Conservation (phyloP, 2,329 filamentous ascomycete genomes). For the Paracoccidioides brasiliensis region DNA sequence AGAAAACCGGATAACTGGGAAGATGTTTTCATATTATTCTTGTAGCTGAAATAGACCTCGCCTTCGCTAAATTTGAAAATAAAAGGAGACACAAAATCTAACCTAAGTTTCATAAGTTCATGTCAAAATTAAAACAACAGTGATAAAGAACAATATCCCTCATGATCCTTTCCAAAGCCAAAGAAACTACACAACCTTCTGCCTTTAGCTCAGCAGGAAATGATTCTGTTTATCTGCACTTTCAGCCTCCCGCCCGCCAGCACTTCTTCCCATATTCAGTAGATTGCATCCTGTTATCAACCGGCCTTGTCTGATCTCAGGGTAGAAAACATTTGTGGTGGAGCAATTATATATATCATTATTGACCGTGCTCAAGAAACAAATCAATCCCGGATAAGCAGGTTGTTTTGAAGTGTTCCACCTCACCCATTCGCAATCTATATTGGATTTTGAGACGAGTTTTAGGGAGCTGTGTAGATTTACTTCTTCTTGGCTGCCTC, state of each 20-base stretch:
- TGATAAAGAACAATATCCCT: too few species aligned
- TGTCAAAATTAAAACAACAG: too few species aligned
- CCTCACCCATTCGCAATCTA: background rate
- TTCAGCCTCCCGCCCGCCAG: background rate
- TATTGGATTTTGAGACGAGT: background rate
- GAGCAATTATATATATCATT: background rate
- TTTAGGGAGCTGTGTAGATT: background rate
- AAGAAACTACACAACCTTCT: too few species aligned
- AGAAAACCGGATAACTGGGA: too few species aligned
- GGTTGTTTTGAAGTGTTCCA: background rate
- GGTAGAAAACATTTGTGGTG: background rate
- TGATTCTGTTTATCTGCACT: background rate
- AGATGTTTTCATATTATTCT: too few species aligned
- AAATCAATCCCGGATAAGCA: background rate
- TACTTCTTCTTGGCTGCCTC: slow-evolving; percentile 1
- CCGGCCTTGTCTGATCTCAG: slow-evolving; percentile 1
- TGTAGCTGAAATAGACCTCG: too few species aligned
- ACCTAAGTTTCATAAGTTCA: too few species aligned
- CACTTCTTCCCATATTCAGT: background rate
- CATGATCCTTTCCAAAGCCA: too few species aligned
- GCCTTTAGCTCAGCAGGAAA: too few species aligned
- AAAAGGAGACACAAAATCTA: background rate
- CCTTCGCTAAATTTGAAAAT: background rate
- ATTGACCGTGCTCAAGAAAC: background rate
- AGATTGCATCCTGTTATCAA: background rate